Base-by-base conservation (phyloP, 2,329 filamentous ascomycete species). In the Endothia cerciana region DNA sequence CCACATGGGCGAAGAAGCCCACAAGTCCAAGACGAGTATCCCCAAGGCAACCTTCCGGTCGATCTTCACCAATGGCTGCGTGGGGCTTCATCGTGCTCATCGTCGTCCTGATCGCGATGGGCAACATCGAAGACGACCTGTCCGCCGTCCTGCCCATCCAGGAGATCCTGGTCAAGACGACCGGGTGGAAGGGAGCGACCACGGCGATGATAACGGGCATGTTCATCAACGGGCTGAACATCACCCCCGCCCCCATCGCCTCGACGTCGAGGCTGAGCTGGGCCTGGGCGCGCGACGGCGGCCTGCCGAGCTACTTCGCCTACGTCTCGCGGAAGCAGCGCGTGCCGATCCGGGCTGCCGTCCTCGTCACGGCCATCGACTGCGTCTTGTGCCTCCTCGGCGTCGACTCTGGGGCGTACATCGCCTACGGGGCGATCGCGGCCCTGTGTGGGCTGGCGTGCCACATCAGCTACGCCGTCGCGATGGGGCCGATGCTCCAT, bases 281-380 rank as follows among this genome's bases (percentile, higher is more conserved):
- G 82, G 79, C 80, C 0, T 84, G 82, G 74, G 79, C 82, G 17
- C 72, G 78, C 3, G 82, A 84, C 63, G 80, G 79, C 2, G 82
- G 79, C 19, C 13, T 25, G 49, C 43, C 43, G n/a, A 75, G 45
- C 17, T 65, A 61, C 19, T 69, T 71, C 30, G 61, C 63, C 3
- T 55, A 70, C 49, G 65, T 79, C 51, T 73, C 75, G 63, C 69
- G 69, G 11, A 74, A 72, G 17, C 72, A 74, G 40, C 70, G 73
- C 56, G 74, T 77, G 57, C 79, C 79, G 0, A 71, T 76, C 57
- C 76, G 77, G 5, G 74, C 78, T 2, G 73, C 80, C 28, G 71
- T 74, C 60, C 70, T 79, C 13, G 73, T 75, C 8, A 73, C 73
- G 49, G 63, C 70, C 3, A 72, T 79, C 38, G 73, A 76, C 41